Conservation (phyloP, 805 yeast genomes). For the Sungouiella thailandica region DNA sequence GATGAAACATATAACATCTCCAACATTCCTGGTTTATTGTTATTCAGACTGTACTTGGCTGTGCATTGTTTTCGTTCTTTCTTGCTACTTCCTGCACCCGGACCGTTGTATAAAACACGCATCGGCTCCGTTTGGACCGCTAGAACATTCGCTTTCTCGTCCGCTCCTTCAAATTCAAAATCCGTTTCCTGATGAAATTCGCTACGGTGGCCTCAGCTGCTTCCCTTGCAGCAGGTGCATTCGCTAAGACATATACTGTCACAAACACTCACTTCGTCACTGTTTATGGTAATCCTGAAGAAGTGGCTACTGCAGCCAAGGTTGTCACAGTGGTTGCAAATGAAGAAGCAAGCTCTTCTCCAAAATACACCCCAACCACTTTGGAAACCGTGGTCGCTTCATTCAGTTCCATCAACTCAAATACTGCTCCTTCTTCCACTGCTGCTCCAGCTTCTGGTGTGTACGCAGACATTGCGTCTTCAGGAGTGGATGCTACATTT, state of each 20-base stretch:
- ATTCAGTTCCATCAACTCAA: constrained; percentile 1
- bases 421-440: constrained; percentile 2
- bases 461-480: constrained; percentile 15
- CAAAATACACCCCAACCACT: constrained; percentile 5
- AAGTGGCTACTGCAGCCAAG: constrained; percentile 4
- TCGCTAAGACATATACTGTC: constrained; percentile 23
- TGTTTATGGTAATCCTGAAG: constrained; percentile 15
- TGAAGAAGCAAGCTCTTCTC: neutral
- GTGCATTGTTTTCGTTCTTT: no score
- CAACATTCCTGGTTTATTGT: no score
- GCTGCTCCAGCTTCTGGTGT: constrained; percentile 13
- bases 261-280: constrained; percentile 25
- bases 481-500: constrained; percentile 25
- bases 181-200: constrained; percentile 9
- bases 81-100: no score
- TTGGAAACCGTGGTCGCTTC: constrained; percentile 6
- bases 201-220: constrained; percentile 13
- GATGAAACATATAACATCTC: no score
- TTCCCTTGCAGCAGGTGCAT: constrained; percentile 16
- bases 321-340: neutral
- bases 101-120: no score
- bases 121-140: no score
- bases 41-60: no score
- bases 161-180: no score
- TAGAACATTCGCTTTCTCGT: no score